These are phyloP conservation scores for Echeveria elegans DNA, from an alignment of 164 flowering plant species.

Conservation along the genomic window DNA sequence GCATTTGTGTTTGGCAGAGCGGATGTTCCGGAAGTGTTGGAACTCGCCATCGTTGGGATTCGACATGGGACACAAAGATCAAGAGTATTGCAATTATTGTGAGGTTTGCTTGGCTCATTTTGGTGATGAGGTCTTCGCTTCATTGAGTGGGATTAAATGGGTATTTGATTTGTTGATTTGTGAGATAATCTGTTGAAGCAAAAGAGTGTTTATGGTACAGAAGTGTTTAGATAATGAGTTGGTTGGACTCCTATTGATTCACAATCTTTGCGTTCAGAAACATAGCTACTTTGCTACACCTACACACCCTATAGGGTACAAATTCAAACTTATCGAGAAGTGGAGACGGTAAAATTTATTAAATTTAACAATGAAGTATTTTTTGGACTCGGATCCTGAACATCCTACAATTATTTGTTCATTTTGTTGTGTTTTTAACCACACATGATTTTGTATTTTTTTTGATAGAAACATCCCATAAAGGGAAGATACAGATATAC, in stretches of 20 bases:
- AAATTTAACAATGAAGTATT: too few species aligned
- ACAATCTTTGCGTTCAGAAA: constrained; percentile 3
- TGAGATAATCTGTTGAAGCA: not conserved
- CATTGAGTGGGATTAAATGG: not conserved
- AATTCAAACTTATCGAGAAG: too few species aligned
- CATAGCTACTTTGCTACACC: not conserved
- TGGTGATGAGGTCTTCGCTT: not conserved
- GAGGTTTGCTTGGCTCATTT: not conserved
- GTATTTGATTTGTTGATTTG: not conserved
- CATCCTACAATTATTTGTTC: too few species aligned
- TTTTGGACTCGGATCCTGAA: too few species aligned
- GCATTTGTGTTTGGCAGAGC: not conserved
- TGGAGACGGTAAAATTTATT: too few species aligned
- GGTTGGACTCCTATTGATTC: not conserved
- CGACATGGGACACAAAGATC: not conserved
- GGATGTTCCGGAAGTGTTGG: not conserved
- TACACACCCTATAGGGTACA: not conserved
- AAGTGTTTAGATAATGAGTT: not conserved
- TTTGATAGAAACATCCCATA: too few species aligned
- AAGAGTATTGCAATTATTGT: not conserved
- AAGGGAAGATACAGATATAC: too few species aligned
- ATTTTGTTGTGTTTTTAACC: too few species aligned
- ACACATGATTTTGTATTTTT: too few species aligned
- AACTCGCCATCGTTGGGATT: not conserved
- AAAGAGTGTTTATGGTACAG: not conserved